phyloP scores from a whole-genome alignment of 371 early-diverging fungal species.

The Mortierella polycephala region DNA sequence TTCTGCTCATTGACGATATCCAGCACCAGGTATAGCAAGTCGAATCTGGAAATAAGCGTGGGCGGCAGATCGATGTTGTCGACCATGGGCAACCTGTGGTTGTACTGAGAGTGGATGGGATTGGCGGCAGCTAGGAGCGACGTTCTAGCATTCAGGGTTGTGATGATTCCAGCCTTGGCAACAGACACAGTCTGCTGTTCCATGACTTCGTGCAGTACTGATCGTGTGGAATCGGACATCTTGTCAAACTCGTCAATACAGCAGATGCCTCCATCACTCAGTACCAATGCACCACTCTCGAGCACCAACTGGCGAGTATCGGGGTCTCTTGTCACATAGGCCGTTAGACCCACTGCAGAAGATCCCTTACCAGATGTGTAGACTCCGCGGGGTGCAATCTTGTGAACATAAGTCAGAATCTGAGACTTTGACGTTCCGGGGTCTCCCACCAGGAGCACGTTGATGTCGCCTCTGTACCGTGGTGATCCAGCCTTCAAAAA shows the following conservation, averaged over 20 bases:
- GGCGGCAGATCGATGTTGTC: conserved; percentile 98
- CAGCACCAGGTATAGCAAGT: conserved; percentile 93
- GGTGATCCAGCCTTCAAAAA: conserved; percentile 80
- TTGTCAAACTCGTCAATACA: conserved; percentile 99
- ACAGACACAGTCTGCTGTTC: conserved; percentile 99
- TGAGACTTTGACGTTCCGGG: conserved; percentile 99
- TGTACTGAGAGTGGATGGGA: conserved; percentile 96
- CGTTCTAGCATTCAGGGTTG: conserved; percentile 98
- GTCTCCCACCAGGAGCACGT: conserved; percentile 98
- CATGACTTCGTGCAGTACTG: conserved; percentile 99
- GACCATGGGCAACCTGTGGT: conserved; percentile 87
- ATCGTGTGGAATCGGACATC: conserved; percentile 97
- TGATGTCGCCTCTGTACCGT: conserved; percentile 92
- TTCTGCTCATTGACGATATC: conserved; percentile 91
- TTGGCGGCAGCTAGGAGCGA: conserved; percentile 99
- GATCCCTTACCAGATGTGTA: conserved; percentile 99
- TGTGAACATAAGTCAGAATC: conserved; percentile 94
- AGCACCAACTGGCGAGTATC: conserved; percentile 97
- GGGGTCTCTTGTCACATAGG: conserved; percentile 98
- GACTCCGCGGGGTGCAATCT: conserved; percentile 97
- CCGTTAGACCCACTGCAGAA: conserved; percentile 99
- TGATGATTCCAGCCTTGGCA: conserved; percentile 99
- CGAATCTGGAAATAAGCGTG: conserved; percentile 97
- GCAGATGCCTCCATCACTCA: conserved; percentile 99
- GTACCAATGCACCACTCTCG: conserved; percentile 99